Conservation (phyloP, 164 flowering plant species). For the Aristolochia fimbriata region DNA sequence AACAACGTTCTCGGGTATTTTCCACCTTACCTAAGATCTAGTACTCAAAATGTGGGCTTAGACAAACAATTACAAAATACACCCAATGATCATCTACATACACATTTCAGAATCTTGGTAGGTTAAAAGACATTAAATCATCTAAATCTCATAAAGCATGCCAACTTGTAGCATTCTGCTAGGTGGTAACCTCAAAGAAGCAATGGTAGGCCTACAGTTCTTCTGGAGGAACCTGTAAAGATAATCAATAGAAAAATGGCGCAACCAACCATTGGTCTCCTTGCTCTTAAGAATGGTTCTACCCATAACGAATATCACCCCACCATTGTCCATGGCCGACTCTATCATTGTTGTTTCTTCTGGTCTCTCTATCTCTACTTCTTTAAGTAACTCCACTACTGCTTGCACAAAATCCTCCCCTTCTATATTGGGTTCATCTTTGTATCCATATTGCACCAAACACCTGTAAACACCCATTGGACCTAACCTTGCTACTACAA, state of each 20-base stretch:
- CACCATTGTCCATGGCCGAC: conserved; percentile 9
- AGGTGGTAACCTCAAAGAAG: conserved; percentile 14
- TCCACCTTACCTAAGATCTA: too few species aligned
- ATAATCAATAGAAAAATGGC: conserved; percentile 6
- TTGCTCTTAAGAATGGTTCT: conserved; percentile 15
- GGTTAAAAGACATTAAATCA: too few species aligned
- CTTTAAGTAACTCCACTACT: conserved; percentile 10
- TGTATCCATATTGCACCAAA: conserved; percentile 23
- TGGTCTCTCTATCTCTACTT: not conserved
- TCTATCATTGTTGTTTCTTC: conserved; percentile 1
- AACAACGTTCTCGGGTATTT: too few species aligned
- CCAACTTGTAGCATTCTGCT: conserved; percentile 4
- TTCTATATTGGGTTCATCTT: conserved; percentile 11
- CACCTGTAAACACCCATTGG: conserved; percentile 15
- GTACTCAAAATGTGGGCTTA: too few species aligned
- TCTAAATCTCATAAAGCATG: conserved; percentile 20
- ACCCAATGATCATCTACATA: too few species aligned
- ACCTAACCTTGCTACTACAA: conserved; percentile 11
- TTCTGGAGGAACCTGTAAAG: conserved; percentile 19
- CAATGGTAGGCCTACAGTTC: conserved; percentile 19
- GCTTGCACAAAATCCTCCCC: conserved; percentile 12
- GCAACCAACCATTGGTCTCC: conserved; percentile 9
- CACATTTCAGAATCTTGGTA: too few species aligned
- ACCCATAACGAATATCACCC: conserved; percentile 16
- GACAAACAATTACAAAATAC: too few species aligned